Base-by-base conservation (phyloP, 257 asterid genomes). In the Ballota nigra region DNA sequence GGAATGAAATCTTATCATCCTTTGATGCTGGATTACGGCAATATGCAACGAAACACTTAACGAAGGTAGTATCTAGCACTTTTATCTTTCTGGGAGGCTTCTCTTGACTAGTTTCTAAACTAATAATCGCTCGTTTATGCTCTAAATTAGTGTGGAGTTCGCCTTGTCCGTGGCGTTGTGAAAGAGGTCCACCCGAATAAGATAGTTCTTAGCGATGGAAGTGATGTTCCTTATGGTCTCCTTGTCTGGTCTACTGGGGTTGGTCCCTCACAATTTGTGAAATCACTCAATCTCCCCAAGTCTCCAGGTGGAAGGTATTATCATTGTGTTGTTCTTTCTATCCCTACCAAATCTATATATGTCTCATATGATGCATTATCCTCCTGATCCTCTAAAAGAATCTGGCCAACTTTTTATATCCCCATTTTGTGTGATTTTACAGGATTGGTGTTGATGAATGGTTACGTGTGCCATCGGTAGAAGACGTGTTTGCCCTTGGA, bases 171-270 rank as follows among this genome's bases (percentile, higher is more conserved):
- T 0, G 98, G 97, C 12, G 86, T 92, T 22, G 98, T 92, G 24
- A 88, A 85, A 79, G 97, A 92, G 77, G 97, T 90, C 64, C 90
- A 82, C 63, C 83, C 87, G 0, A 75, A 81, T 71, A 88, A 86
- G 83, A 82, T 92, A 16, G 83, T 89, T 66, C 97, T 93, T 10
- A 89, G 91, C 33, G 97, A 93, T 63, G 97, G 97, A 72, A 91
- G 96, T 71, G 95, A 89, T 5, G 96, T 93, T 69, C 98, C 98
- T 24, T 93, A 91, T 66, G 98, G 98, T 24, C 94, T 93, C 28
- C 91, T 93, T 8, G 90, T 93, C 28, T 93, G 97, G 98, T 93
- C 98, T 13, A 89, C 97, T 20, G 98, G 98, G 4, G 96, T 91
- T 70, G 98, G 98, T 66, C 92, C 97, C 13, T 91, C 98, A 12